phyloP scores from a whole-genome alignment of 371 early-diverging fungal genomes.

The Saksenaea oblongispora region DNA sequence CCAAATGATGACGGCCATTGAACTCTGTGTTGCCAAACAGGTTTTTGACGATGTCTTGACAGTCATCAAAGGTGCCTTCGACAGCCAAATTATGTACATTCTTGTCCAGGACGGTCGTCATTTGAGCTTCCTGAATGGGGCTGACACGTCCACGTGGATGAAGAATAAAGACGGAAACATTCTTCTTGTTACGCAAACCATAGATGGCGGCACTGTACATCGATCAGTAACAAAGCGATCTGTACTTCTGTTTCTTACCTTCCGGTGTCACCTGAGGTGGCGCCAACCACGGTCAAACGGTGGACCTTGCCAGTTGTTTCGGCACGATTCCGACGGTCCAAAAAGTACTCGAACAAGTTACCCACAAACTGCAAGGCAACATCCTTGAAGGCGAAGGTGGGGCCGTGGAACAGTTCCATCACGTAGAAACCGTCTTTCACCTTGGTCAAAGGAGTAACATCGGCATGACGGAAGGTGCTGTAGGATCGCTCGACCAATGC shows the following conservation, averaged over 20 bases:
- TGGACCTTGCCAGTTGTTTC: slow-evolving; percentile 52
- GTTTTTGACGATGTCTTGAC: slow-evolving; percentile 92
- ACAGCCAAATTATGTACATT: slow-evolving; percentile 94
- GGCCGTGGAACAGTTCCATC: slow-evolving; percentile 96
- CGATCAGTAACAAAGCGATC: slow-evolving; percentile 4
- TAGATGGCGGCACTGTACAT: slow-evolving; percentile 91
- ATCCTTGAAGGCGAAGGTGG: slow-evolving; percentile 98
- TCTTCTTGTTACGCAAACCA: slow-evolving; percentile 91
- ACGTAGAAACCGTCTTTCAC: slow-evolving; percentile 71
- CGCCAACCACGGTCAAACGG: slow-evolving; percentile 91
- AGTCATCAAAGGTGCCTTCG: slow-evolving; percentile 96
- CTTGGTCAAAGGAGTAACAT: slow-evolving; percentile 82
- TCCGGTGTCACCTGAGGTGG: slow-evolving; percentile 98
- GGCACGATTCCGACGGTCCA: slow-evolving; percentile 72
- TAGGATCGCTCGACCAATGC: slow-evolving; percentile 73
- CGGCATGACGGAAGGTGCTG: slow-evolving; percentile 74
- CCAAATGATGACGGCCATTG: slow-evolving; percentile 76
- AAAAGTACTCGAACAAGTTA: slow-evolving; percentile 96
- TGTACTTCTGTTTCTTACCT: slow-evolving; percentile 38
- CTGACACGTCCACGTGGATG: slow-evolving; percentile 91
- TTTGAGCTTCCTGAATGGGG: slow-evolving; percentile 95
- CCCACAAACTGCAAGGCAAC: slow-evolving; percentile 96
- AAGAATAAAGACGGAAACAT: slow-evolving; percentile 91
- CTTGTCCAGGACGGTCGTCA: slow-evolving; percentile 92
- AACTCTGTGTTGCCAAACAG: slow-evolving; percentile 84